Base-by-base conservation (phyloP, 1,139 yeast genomes). In the Yamadazyma friedrichii region DNA sequence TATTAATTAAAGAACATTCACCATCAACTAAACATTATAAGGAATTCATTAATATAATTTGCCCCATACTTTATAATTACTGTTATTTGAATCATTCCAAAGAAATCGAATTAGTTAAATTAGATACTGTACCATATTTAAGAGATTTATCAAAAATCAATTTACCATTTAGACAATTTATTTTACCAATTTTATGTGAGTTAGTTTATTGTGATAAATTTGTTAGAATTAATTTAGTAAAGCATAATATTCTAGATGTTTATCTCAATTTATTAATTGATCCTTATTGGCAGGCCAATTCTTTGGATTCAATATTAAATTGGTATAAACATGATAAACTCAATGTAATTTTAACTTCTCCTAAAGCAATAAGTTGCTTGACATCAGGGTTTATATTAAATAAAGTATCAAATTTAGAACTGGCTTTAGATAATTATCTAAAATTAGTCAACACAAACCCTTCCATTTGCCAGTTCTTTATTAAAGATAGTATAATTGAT, bases 201-300 rank as follows among this genome's bases (percentile, higher is more conserved):
- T 63, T 84, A 53, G 82, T 80, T 0, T 67, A 80, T 55, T 70
- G 79, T 48, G 70, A 72, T 36, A 56, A 60, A 26, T 53, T 56
- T 35, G 74, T 78, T 33, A 58, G 77, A 42, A 52, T 54, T 30
- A 56, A 58, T 9, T 57, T 80, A 41, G 55, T 68, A 57, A 61
- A 65, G 39, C 52, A 67, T 43, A 62, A 67, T 28, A 70, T 78
- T 2, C 53, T 80, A n/a, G 61, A 64, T 6, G 67, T 74, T 2
- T 80, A 80, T 47, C 61, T 74, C 33, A 64, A 65, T 22, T 61
- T 82, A 11, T 57, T 82, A 12, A 53, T 70, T 10, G 85, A 83
- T 52, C 81, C 85, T 0, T 78, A 80, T 48, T 83, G 88, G 88
- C 87, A 82, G 54, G 78, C 82, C 15, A 79, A 78, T 58, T 82